These are phyloP conservation scores for Boletus rufocinnamomeus DNA, from an alignment of 768 basidiomycete genomes.

Conservation along the genomic window DNA sequence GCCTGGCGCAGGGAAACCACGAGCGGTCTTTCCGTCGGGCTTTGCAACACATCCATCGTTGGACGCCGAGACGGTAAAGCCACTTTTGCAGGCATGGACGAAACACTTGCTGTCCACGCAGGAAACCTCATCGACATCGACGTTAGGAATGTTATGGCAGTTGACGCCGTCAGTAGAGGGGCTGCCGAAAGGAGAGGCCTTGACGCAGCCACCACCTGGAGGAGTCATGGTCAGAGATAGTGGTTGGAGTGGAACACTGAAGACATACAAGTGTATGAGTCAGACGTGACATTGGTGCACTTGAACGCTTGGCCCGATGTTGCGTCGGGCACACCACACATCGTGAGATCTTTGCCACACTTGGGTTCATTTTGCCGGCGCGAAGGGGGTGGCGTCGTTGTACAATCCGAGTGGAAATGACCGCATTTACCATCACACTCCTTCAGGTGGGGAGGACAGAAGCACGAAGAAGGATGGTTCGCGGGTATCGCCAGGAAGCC, in stretches of 20 bases:
- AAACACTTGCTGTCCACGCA: slow-evolving; percentile 33
- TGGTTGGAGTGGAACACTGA: not conserved
- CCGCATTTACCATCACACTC: slow-evolving; percentile 38
- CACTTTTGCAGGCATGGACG: slow-evolving; percentile 29
- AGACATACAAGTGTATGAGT: slow-evolving; percentile 36
- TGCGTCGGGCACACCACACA: slow-evolving; percentile 29
- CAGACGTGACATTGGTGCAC: slow-evolving; percentile 32
- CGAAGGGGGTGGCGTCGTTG: slow-evolving; percentile 14
- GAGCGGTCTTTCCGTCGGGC: not conserved
- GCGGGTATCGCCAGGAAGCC: slow-evolving; percentile 29
- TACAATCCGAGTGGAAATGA: slow-evolving; percentile 25
- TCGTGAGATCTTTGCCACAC: slow-evolving; percentile 25
- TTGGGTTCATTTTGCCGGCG: slow-evolving; percentile 21
- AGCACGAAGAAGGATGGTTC: slow-evolving; percentile 25
- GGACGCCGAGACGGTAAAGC: slow-evolving; percentile 15
- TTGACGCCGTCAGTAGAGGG: slow-evolving; percentile 28
- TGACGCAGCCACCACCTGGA: slow-evolving; percentile 40
- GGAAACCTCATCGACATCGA: slow-evolving; percentile 30
- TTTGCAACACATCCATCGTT: slow-evolving; percentile 18
- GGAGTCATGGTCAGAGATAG: not conserved
- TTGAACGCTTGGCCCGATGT: slow-evolving; percentile 28
- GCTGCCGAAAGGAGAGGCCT: slow-evolving; percentile 23
- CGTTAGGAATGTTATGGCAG: slow-evolving; percentile 35
- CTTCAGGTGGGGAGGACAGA: slow-evolving; percentile 26
- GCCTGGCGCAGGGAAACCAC: not conserved